Percentiles rank a stretch among this genome's conserved stretches.
These are phyloP conservation scores for Chenopodium quinoa DNA, from an alignment of 148 eudicot species.

Conservation along the genomic window DNA sequence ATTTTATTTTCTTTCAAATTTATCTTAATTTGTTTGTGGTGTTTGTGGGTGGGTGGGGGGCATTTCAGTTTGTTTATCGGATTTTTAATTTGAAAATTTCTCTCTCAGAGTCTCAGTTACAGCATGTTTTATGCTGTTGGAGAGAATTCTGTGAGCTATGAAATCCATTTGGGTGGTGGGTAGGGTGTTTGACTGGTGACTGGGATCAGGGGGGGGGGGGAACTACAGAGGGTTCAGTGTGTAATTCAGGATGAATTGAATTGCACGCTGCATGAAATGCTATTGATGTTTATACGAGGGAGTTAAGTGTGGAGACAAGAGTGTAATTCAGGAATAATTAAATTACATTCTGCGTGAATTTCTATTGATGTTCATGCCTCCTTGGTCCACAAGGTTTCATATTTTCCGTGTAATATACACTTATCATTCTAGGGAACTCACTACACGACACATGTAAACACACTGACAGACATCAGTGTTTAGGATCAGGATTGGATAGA, in stretches of 20 bases:
- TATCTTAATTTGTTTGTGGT: not conserved
- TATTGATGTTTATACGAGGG: not conserved
- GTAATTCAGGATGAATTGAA: not conserved
- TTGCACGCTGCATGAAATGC: not conserved
- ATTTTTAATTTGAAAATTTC: not conserved
- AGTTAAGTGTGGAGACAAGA: not conserved
- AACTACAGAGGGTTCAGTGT: not conserved
- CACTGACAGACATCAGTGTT: not conserved
- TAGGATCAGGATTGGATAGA: not conserved
- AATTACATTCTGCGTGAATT: not conserved
- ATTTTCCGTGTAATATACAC: not conserved
- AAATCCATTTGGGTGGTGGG: not conserved
- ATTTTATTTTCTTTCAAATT: not conserved
- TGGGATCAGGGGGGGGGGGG: not conserved
- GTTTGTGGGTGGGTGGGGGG: not conserved
- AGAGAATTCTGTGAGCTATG: not conserved
- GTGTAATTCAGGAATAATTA: not conserved
- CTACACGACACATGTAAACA: not conserved
- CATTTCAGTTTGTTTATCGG: not conserved
- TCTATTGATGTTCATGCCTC: not conserved
- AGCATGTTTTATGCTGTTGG: not conserved
- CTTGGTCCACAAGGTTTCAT: not conserved
- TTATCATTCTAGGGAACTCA: not conserved
- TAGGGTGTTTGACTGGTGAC: not conserved
- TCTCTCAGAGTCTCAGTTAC: not conserved